Conservation (phyloP, 1,284 basidiomycete species). For the Coriolopsis trogii region DNA sequence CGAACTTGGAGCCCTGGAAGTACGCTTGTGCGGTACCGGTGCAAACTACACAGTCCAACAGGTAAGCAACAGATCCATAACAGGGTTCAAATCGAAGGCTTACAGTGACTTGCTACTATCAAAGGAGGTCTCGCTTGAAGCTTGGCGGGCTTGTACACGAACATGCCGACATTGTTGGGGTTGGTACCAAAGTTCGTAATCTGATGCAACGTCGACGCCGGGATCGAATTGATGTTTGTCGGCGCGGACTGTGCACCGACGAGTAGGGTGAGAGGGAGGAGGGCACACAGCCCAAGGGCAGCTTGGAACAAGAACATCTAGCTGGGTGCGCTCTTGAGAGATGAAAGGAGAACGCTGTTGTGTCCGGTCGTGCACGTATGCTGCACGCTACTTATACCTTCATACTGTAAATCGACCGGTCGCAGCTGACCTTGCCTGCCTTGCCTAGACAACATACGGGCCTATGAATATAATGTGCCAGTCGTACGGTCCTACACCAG, state of each 20-base stretch:
- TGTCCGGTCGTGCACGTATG: too few species aligned
- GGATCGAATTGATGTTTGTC: slow-evolving; percentile 9
- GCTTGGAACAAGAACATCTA: slow-evolving; percentile 24
- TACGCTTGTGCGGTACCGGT: slow-evolving; percentile 54
- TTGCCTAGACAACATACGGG: too few species aligned
- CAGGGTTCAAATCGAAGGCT: slow-evolving; percentile 32
- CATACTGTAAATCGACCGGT: too few species aligned
- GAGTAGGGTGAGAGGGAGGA: slow-evolving; percentile 30
- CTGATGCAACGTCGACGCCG: slow-evolving; percentile 23
- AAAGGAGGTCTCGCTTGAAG: slow-evolving; percentile 42
- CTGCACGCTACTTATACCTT: too few species aligned
- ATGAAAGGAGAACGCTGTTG: too few species aligned
- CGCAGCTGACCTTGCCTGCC: too few species aligned
- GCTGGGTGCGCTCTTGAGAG: too few species aligned
- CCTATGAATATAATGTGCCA: too few species aligned
- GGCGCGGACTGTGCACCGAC: slow-evolving; percentile 29
- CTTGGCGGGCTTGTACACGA: slow-evolving; percentile 48
- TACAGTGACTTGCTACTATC: slow-evolving; percentile 50
- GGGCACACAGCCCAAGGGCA: slow-evolving; percentile 25
- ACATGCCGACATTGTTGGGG: slow-evolving; percentile 53
- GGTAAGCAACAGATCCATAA: slow-evolving; percentile 41
- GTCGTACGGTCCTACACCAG: too few species aligned
- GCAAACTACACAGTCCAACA: slow-evolving; percentile 43
- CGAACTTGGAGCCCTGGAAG: slow-evolving; percentile 52
- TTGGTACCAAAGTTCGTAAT: slow-evolving; percentile 47